A percentile compares a stretch with the other conserved stretches of the same genome.
These are phyloP conservation scores for Oryza brachyantha DNA, from an alignment of 176 grass and related monocot genomes.

Conservation along the genomic window DNA sequence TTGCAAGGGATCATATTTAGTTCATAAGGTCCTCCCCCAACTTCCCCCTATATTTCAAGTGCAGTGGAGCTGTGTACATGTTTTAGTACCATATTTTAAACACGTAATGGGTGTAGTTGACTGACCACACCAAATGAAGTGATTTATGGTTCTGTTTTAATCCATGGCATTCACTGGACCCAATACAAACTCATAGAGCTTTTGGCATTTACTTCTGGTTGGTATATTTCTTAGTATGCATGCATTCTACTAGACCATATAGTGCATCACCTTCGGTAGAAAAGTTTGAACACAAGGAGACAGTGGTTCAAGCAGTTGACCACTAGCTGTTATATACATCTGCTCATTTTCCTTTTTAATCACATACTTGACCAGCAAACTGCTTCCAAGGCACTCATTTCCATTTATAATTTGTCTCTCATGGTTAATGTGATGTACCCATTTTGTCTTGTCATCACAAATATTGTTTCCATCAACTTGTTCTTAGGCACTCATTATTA, in stretches of 20 bases:
- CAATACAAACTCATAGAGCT: neutral
- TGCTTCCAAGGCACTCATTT: too few species aligned
- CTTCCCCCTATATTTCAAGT: too few species aligned
- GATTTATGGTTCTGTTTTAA: neutral
- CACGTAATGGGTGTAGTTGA: too few species aligned
- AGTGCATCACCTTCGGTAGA: constrained; percentile 57
- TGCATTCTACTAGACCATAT: neutral
- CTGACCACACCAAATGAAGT: neutral
- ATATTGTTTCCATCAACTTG: too few species aligned
- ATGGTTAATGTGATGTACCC: too few species aligned
- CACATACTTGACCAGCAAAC: too few species aligned
- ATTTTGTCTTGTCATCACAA: too few species aligned
- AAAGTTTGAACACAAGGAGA: constrained; percentile 41
- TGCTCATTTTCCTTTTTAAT: too few species aligned
- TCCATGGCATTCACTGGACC: neutral
- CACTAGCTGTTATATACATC: too few species aligned
- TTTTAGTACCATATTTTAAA: neutral
- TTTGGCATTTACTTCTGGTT: neutral
- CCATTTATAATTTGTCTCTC: too few species aligned
- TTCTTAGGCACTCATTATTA: too few species aligned
- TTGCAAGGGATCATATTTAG: neutral
- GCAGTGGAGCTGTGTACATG: neutral
- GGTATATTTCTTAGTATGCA: neutral
- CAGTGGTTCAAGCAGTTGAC: constrained; percentile 54
- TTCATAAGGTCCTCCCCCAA: too few species aligned